Evolutionary conservation across 176 grass and related monocot genomes (phyloP).

Genomic region (Aegilops longissima): DNA sequence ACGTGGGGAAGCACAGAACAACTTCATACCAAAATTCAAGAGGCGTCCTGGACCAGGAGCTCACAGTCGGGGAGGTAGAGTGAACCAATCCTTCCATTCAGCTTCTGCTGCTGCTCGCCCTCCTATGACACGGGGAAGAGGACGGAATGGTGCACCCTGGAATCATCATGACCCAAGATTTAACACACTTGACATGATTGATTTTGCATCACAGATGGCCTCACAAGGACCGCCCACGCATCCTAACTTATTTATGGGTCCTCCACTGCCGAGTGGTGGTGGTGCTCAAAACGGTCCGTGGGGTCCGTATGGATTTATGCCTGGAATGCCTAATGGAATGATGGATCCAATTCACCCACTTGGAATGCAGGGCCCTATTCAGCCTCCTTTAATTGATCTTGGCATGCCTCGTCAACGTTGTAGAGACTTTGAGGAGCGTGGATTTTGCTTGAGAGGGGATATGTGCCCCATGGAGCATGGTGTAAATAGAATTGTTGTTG

Average conservation of each 20-base stretch:
- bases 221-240: constrained; percentile 64
- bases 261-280: constrained; percentile 45
- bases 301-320: constrained; percentile 87
- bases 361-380: constrained; percentile 69
- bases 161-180: constrained; percentile 74
- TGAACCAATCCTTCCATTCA: constrained; percentile 48
- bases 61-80: constrained; percentile 41
- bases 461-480: constrained; percentile 99
- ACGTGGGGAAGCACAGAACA: constrained; percentile 49
- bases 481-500: constrained; percentile 96
- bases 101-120: constrained; percentile 34
- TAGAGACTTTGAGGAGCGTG: constrained; percentile 94
- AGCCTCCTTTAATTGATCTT: constrained; percentile 75
- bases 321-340: constrained; percentile 84
- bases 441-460: constrained; percentile 97
- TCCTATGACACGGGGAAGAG: constrained; percentile 71
- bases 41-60: constrained; percentile 45
- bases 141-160: constrained; percentile 61
- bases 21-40: constrained; percentile 58
- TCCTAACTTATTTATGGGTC: constrained; percentile 57
- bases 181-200: constrained; percentile 67
- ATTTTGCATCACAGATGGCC: constrained; percentile 76
- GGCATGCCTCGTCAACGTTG: constrained; percentile 88
- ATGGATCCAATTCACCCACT: constrained; percentile 83
- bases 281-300: constrained; percentile 63